Base-by-base conservation (phyloP, 352 stramenopile genomes). In the Blastocystis sp. region DNA sequence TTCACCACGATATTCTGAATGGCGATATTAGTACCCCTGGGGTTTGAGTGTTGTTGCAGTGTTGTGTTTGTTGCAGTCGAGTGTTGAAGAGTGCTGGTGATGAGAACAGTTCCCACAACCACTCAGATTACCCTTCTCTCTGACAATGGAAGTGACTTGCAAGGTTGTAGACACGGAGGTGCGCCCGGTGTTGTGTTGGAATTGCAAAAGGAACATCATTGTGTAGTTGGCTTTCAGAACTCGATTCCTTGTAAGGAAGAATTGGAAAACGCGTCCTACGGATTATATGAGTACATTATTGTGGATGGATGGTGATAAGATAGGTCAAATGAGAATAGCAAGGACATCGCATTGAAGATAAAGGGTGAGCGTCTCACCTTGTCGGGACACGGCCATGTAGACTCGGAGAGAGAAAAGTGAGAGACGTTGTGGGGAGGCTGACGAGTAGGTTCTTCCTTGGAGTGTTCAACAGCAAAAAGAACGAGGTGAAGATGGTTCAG, bases 191-290 rank as follows among this genome's bases (percentile, higher is more conserved):
- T 34, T 69, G 40, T 69, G 62, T 69, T 34, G 28, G 28, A 34
- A 34, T 34, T 34, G 28, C 28, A 34, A 34, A 34, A 34, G 28
- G 28, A 34, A 34, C 28, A 34, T 67, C n/a, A 9, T 21, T 21
- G 43, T 64, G 43, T 86, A 86, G 60, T 86, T 86, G 76, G 76
- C 60, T 86, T 86, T 34, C 53, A 86, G 64, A 86, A 86, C 28
- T 86, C 76, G 19, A 69, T 69, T 17, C 34, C 40, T 2, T 69
- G 1, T 69, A 69, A 23, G 17, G 11, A 41, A 34, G 34, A 28
- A 69, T 21, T 28, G 23, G n/a, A 69, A 28, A 69, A 28, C 2
- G 43, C n/a, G 4, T 66, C 14, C 1, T 7, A 71, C 48, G 23
- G 64, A 48, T 71, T 71, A 71, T 23, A 43, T 23, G 28, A 79